phyloP scores from a whole-genome alignment of 371 early-diverging fungal species.

The Massospora cicadina region DNA sequence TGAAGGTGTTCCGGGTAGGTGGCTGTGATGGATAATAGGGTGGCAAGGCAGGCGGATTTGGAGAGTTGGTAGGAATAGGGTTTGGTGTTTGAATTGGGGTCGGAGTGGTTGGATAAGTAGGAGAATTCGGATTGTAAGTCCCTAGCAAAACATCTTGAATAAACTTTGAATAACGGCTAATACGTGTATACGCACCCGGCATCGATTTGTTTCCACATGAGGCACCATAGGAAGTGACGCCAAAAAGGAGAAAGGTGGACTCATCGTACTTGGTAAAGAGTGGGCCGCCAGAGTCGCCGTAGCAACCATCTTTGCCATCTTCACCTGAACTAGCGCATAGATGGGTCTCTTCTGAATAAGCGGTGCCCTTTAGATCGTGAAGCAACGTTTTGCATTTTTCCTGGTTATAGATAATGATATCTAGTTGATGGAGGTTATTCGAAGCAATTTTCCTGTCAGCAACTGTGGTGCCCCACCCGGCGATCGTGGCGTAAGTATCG shows the following conservation, averaged over 20 bases:
- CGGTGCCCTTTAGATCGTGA: background rate
- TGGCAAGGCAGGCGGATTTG: no score
- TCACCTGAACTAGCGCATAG: background rate
- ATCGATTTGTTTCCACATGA: background rate
- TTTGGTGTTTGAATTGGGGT: no score
- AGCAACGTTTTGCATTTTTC: background rate
- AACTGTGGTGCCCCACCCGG: background rate
- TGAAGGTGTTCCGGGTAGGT: no score
- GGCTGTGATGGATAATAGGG: no score
- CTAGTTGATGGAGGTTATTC: background rate
- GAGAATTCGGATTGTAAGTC: no score
- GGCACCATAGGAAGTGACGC: background rate
- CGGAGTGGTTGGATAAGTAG: no score
- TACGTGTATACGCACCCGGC: background rate
- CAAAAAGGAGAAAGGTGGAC: background rate
- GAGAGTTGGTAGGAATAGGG: no score
- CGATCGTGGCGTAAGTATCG: background rate
- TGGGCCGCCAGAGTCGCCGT: constrained; percentile 3
- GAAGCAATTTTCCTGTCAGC: background rate
- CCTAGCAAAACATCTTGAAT: background rate
- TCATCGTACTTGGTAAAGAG: background rate
- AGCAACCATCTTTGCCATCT: background rate
- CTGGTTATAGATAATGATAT: background rate
- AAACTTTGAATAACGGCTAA: background rate
- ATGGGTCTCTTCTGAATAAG: background rate